These are phyloP conservation scores for Quillaja saponaria DNA, from an alignment of 306 rosid species.

Conservation along the genomic window DNA sequence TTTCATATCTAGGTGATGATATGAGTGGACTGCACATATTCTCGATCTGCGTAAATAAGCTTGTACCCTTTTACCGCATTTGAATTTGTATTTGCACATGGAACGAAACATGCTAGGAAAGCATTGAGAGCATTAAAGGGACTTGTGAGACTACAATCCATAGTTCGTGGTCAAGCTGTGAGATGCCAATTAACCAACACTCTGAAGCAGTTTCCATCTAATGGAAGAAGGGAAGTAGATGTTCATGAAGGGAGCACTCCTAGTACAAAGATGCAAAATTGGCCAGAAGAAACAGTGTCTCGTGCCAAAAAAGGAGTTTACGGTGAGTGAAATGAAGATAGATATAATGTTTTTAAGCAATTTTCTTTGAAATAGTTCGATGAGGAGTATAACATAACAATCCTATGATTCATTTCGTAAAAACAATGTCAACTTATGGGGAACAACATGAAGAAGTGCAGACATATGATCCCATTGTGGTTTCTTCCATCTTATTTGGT, in stretches of 20 bases:
- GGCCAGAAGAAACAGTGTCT: conserved; percentile 29
- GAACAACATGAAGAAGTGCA: too few species aligned
- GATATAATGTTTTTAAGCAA: too few species aligned
- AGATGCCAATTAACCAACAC: conserved; percentile 45
- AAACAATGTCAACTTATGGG: too few species aligned
- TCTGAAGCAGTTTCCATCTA: conserved; percentile 37
- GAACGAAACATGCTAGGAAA: conserved; percentile 75
- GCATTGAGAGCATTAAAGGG: conserved; percentile 84
- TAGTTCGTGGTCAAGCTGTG: conserved; percentile 76
- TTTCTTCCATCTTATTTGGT: too few species aligned
- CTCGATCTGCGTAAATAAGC: too few species aligned
- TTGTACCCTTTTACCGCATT: conserved; percentile 14
- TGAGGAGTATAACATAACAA: too few species aligned
- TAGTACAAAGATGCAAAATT: conserved; percentile 6
- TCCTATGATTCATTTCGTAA: too few species aligned
- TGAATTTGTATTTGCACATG: conserved; percentile 11
- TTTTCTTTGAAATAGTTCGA: too few species aligned
- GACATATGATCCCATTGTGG: too few species aligned
- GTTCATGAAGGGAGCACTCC: conserved; percentile 32
- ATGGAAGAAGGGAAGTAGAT: too few species aligned
- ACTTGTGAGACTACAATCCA: conserved; percentile 76
- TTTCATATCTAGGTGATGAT: too few species aligned
- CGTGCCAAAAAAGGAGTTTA: conserved; percentile 44
- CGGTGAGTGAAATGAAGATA: conserved; percentile 51
- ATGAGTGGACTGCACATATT: too few species aligned